Base-by-base conservation (phyloP, 2,329 filamentous ascomycete species). In the Paraphaeosphaeria minitans region DNA sequence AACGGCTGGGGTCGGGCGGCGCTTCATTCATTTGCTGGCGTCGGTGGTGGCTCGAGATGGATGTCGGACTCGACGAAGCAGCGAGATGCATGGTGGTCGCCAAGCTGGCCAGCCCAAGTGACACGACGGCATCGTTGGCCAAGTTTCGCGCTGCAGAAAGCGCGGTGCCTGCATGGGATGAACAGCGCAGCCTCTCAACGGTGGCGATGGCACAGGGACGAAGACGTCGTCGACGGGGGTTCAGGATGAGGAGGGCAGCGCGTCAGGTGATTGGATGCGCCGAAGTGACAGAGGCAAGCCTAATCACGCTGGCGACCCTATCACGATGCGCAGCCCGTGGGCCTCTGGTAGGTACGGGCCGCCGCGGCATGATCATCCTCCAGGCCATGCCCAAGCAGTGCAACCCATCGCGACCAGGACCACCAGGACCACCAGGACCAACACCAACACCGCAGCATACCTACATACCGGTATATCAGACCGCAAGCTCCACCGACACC, bases 121-220 rank as follows among this genome's bases (percentile, higher is more conserved):
- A 66, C 65, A 72, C 65, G 60, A 57, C 61, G 55, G 63, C 61
- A 58, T 70, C 62, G 70, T 69, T 73, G 70, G 73, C 63, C 57
- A 55, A 66, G 66, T 64, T 73, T 72, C 64, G 68, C 72, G 71
- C 69, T 68, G 64, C 65, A 64, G 57, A 66, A 65, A 63, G 59
- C 63, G 61, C 66, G 68, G 73, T 72, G 72, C 72, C 71, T 75
- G 71, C 71, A 74, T 74, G 63, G 62, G 63, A 65, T 59, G 56
- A 57, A 55, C 55, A 61, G 55, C 59, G 57, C 59, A 67, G 70
- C 70, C 69, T 72, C 67, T 72, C 61, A 69, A 57, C 63, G 58
- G 56, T 48, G 63, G 50, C 39, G 43, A 63, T 35, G 35, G 56
- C 65, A 61, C 66, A 68, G 66, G 64, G 49, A 66, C 66, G 61